Evolutionary conservation across 2,329 filamentous ascomycete genomes (phyloP).

Genomic region (Corinectria fuckeliana): DNA sequence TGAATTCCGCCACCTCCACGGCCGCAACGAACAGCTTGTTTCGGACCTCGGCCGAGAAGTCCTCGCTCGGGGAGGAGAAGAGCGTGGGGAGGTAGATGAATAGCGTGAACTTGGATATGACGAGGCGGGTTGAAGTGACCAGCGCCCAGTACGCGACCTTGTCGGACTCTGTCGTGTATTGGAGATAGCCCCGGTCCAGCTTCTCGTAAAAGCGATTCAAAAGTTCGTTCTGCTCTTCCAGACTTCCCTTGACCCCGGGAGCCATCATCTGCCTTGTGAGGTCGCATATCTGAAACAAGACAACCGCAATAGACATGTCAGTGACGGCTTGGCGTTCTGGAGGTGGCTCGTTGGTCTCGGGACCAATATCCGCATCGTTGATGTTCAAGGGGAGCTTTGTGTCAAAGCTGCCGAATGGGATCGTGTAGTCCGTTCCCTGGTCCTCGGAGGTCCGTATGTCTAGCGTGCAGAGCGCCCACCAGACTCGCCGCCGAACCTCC

Average conservation of each 20-base stretch:
- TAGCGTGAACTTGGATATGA: conserved; percentile 61
- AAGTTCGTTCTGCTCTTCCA: conserved; percentile 51
- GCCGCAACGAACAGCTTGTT: conserved; percentile 56
- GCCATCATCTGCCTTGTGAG: conserved; percentile 48
- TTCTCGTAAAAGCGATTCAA: conserved; percentile 53
- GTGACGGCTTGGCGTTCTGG: conserved; percentile 57
- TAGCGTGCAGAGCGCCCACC: conserved; percentile 66
- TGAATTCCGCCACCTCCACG: conserved; percentile 63
- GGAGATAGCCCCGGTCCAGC: conserved; percentile 52
- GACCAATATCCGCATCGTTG: conserved; percentile 59
- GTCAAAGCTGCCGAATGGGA: conserved; percentile 55
- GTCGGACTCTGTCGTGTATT: conserved; percentile 41
- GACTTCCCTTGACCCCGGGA: conserved; percentile 36
- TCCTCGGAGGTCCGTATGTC: conserved; percentile 67
- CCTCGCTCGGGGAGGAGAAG: conserved; percentile 48
- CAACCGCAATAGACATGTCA: conserved; percentile 54
- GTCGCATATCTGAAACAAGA: conserved; percentile 46
- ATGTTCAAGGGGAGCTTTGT: conserved; percentile 63
- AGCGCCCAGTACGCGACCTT: conserved; percentile 48
- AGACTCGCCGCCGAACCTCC: conserved; percentile 67
- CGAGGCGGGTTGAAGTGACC: conserved; percentile 49
- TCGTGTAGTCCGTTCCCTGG: conserved; percentile 59
- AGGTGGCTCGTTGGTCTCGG: conserved; percentile 56
- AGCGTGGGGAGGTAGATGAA: conserved; percentile 60
- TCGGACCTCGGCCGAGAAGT: conserved; percentile 47